Evolutionary conservation across 2,329 filamentous ascomycete genomes (phyloP).

Genomic region (Pseudomassariella vexata): DNA sequence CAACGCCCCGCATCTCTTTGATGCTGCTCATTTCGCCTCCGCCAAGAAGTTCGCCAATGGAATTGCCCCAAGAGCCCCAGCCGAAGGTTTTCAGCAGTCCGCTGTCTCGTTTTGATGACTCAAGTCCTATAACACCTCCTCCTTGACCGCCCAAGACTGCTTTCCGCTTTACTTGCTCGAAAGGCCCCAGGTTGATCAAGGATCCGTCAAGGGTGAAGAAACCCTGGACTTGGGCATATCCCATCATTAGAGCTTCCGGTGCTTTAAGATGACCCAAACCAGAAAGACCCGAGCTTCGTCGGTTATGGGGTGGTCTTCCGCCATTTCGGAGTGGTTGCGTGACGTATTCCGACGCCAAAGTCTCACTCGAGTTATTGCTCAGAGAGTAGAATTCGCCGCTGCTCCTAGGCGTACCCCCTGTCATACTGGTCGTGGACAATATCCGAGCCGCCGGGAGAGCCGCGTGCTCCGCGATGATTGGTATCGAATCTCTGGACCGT

Average conservation of each 20-base stretch:
- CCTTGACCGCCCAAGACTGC: slow-evolving; percentile 83
- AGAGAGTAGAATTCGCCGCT: slow-evolving; percentile 93
- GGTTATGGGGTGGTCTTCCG: slow-evolving; percentile 36
- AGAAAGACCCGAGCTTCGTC: slow-evolving; percentile 39
- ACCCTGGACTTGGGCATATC: slow-evolving; percentile 88
- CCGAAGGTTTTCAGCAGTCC: slow-evolving; percentile 79
- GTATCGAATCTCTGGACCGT: slow-evolving; percentile 37
- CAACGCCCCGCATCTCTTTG: slow-evolving; percentile 87
- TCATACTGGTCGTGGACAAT: slow-evolving; percentile 70
- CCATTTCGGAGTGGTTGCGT: slow-evolving; percentile 39
- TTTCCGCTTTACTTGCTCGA: slow-evolving; percentile 94
- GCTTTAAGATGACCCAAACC: slow-evolving; percentile 36
- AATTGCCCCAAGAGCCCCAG: slow-evolving; percentile 84
- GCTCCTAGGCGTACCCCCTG: slow-evolving; percentile 74
- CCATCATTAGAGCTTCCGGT: slow-evolving; percentile 92
- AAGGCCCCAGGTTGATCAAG: slow-evolving; percentile 79
- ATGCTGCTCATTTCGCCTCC: slow-evolving; percentile 85
- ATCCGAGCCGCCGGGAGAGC: slow-evolving; percentile 60
- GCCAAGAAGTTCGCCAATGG: slow-evolving; percentile 81
- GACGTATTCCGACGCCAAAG: slow-evolving; percentile 82
- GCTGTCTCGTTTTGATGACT: slow-evolving; percentile 66
- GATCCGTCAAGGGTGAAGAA: slow-evolving; percentile 91
- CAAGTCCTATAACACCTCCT: slow-evolving; percentile 78
- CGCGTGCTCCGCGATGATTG: slow-evolving; percentile 49
- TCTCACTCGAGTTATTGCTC: slow-evolving; percentile 94